A percentile compares a stretch with the other conserved stretches of the same genome.
phyloP scores from a whole-genome alignment of 2,329 filamentous ascomycete species.

The Cladosporium sp. region DNA sequence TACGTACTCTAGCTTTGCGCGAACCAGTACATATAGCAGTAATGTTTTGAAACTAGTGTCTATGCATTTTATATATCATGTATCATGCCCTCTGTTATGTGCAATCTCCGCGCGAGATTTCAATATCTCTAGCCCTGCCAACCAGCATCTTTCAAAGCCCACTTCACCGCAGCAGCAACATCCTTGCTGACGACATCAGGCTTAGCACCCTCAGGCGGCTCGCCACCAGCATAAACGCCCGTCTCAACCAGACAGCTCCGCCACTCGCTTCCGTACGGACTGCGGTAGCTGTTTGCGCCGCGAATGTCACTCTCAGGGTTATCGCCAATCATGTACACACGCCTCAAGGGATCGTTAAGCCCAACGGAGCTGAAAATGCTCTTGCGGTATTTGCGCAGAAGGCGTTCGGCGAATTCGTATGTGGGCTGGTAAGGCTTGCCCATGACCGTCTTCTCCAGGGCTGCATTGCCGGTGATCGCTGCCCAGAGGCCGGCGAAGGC shows the following conservation, averaged over 20 bases:
- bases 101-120: neutral
- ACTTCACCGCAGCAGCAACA: slow-evolving; percentile 72
- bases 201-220: slow-evolving; percentile 55
- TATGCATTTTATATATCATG: neutral
- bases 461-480: slow-evolving; percentile 57
- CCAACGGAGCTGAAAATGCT: slow-evolving; percentile 39
- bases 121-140: slow-evolving; percentile 24
- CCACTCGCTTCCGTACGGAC: slow-evolving; percentile 68
- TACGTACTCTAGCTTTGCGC: neutral
- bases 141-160: slow-evolving; percentile 60
- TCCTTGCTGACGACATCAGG: slow-evolving; percentile 67
- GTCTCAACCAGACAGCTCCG: slow-evolving; percentile 72
- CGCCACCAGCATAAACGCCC: slow-evolving; percentile 65
- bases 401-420: slow-evolving; percentile 77
- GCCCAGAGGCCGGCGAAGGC: slow-evolving; percentile 77
- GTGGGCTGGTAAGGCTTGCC: slow-evolving; percentile 78
- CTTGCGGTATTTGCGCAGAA: slow-evolving; percentile 60
- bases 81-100: neutral
- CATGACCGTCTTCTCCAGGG: slow-evolving; percentile 54
- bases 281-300: slow-evolving; percentile 74
- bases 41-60: neutral
- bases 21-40: neutral
- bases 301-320: slow-evolving; percentile 76
- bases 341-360: slow-evolving; percentile 49
- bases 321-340: slow-evolving; percentile 87